Base-by-base conservation (phyloP, 148 eudicot species). In the Chenopodium berlandieri region DNA sequence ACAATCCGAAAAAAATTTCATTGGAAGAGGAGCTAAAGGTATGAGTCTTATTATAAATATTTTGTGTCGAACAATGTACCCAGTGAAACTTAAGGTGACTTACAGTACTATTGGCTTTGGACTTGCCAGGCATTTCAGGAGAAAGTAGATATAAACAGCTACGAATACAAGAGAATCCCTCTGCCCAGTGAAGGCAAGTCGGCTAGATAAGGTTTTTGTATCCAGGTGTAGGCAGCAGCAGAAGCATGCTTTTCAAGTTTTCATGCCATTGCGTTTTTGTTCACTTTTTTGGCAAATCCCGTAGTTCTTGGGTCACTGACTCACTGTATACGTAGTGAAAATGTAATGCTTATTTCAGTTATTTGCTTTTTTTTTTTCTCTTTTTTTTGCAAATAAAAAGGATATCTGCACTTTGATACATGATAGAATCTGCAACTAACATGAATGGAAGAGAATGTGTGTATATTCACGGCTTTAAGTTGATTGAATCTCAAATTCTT, bases 21-120 rank as follows among this genome's bases (percentile, higher is more conserved):
- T 73, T 96, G 76, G 98, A 94, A 78, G 99, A 94, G 82, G 99
- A 94, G 86, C 88, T 96, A 11, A 91, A 94, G 97, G 98, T 94
- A 83, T 17, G 47, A 27, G 20, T 37, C 65, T 71, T 1, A 32
- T 74, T 32, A 50, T 6, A 37, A 6, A 40, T 40, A 6, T 30
- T 73, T 75, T 13, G 58, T n/a, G 4, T 19, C 67, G 22, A 54
- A 13, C 25, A 50, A 50, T n/a, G 3, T 50, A 71, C 4, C 62
- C 46, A 9, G 20, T 4, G 25, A 31, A 46, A 25, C 48, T 3
- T 58, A 81, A 13, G 74, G 52, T 1, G 7, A n/a, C 30, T 64
- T 10, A 81, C 50, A 46, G 48, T 50, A 17, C 27, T 4, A 34
- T 46, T 83, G 71, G 50, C n/a, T 86, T 64, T 79, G 12, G 40